Evolutionary conservation across 2,329 filamentous ascomycete genomes (phyloP).

Genomic region (Calonectria pseudoreteaudii): DNA sequence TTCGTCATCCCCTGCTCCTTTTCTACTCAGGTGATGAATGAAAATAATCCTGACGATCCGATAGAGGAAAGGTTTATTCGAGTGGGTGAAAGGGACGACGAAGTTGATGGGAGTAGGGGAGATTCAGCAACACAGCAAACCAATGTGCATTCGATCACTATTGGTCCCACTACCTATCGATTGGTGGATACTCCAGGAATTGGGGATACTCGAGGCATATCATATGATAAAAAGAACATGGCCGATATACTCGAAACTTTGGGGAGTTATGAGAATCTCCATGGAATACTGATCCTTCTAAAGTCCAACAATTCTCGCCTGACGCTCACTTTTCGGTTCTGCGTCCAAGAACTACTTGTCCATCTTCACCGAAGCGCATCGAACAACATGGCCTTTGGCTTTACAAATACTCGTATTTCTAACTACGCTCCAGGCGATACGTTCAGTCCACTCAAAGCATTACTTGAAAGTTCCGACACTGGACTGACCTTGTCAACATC

Average conservation of each 20-base stretch:
- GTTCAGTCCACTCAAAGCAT: background rate
- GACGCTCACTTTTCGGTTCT: background rate
- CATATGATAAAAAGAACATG: background rate
- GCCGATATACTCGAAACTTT: background rate
- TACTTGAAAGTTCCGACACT: background rate
- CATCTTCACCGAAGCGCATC: background rate
- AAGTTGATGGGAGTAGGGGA: background rate
- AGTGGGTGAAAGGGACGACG: background rate
- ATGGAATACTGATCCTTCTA: background rate
- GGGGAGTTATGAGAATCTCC: background rate
- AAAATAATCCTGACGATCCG: background rate
- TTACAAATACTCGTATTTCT: background rate
- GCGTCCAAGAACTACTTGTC: background rate
- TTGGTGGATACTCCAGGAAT: background rate
- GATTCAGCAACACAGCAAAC: background rate
- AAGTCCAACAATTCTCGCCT: background rate
- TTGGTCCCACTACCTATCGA: background rate
- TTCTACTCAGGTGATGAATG: background rate
- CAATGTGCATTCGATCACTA: background rate
- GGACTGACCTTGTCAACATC: background rate
- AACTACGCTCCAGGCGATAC: background rate
- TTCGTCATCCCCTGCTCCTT: background rate
- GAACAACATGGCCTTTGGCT: background rate
- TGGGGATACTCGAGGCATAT: background rate
- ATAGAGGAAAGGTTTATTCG: background rate